Percentiles rank a stretch among this genome's conserved stretches.
These are phyloP conservation scores for Penicillium steckii DNA, from an alignment of 495 filamentous ascomycete species.

Conservation along the genomic window DNA sequence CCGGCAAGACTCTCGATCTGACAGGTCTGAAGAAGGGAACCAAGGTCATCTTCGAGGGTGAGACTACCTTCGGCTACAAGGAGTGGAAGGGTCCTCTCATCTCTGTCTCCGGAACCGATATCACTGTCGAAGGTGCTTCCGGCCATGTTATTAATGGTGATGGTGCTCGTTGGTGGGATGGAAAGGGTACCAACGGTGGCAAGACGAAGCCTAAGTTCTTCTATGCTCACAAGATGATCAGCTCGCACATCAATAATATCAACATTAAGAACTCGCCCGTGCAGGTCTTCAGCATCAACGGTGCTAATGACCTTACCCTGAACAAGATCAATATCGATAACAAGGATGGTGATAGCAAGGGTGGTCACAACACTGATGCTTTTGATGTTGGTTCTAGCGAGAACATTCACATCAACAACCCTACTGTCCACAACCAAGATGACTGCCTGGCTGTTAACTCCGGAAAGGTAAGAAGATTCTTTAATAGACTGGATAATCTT, in stretches of 20 bases:
- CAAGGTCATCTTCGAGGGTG: constrained; percentile 53
- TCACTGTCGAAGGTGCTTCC: constrained; percentile 39
- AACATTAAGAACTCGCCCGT: constrained; percentile 60
- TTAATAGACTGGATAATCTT: background rate
- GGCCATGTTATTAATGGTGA: constrained; percentile 40
- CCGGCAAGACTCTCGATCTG: constrained; percentile 53
- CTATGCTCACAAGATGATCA: constrained; percentile 45
- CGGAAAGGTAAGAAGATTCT: constrained; percentile 13
- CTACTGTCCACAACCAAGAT: constrained; percentile 62
- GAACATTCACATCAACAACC: constrained; percentile 52
- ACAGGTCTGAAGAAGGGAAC: constrained; percentile 45
- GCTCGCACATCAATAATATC: constrained; percentile 42
- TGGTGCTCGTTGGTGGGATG: constrained; percentile 52
- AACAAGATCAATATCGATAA: constrained; percentile 59
- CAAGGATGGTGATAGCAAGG: constrained; percentile 48
- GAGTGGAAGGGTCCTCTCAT: constrained; percentile 53
- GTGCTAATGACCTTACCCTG: constrained; percentile 44
- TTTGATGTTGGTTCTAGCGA: constrained; percentile 59
- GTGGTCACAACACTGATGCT: constrained; percentile 65
- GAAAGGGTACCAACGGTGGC: constrained; percentile 53
- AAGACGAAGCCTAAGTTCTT: constrained; percentile 61
- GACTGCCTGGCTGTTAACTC: constrained; percentile 66
- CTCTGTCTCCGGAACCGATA: constrained; percentile 44
- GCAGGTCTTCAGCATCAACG: constrained; percentile 57
- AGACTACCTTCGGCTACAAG: constrained; percentile 52